phyloP scores from a whole-genome alignment of 495 filamentous ascomycete species.

The Hyphodiscus hymeniophilus region DNA sequence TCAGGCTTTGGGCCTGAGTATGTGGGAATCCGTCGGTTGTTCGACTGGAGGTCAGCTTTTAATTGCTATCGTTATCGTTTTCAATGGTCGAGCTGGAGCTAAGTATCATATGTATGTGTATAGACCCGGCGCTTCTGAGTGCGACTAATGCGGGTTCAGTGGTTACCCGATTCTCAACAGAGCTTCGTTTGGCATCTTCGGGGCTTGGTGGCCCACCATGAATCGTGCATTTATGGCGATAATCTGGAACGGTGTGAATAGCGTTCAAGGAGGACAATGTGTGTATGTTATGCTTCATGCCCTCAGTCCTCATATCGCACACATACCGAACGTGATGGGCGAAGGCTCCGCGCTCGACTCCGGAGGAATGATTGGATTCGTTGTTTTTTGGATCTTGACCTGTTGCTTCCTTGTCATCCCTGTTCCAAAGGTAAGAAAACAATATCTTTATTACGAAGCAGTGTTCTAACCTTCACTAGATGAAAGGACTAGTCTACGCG shows the following conservation, averaged over 20 bases:
- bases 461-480: conserved; percentile 7
- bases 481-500: conserved; percentile 29
- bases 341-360: conserved; percentile 27
- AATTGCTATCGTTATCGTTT: conserved; percentile 28
- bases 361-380: conserved; percentile 32
- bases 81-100: conserved; percentile 31
- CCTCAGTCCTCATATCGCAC: conserved; percentile 28
- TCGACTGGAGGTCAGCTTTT: conserved; percentile 27
- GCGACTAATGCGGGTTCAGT: conserved; percentile 1
- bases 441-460: too few species aligned
- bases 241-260: conserved; percentile 33
- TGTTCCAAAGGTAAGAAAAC: conserved; percentile 22
- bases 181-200: conserved; percentile 29
- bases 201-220: conserved; percentile 32
- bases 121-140: not conserved
- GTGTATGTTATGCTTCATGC: conserved; percentile 32
- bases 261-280: conserved; percentile 31
- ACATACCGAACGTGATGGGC: conserved; percentile 29
- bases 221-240: conserved; percentile 32
- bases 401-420: conserved; percentile 30
- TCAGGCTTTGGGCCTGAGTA: conserved; percentile 28
- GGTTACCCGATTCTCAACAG: conserved; percentile 31
- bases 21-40: conserved; percentile 32
- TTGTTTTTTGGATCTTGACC: conserved; percentile 29
- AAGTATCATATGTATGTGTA: conserved; percentile 27